phyloP scores from a whole-genome alignment of 306 rosid genomes.

The Trichosanthes truncata region DNA sequence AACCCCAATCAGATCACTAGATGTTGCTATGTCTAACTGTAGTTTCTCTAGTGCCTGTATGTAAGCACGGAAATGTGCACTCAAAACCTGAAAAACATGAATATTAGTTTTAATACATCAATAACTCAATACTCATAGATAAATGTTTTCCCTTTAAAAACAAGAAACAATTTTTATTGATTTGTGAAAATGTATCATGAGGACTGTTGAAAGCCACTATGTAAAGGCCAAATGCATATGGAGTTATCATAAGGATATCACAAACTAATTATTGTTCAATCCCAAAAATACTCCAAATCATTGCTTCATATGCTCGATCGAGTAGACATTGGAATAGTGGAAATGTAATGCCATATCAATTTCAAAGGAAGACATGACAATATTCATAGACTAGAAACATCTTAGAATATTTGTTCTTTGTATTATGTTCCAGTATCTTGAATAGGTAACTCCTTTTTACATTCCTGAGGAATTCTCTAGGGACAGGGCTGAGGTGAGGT shows the following conservation, averaged over 20 bases:
- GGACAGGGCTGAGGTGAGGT: neutral
- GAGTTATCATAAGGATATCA: neutral
- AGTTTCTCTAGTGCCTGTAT: slow-evolving; percentile 91
- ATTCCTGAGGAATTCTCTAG: too few relatives aligned
- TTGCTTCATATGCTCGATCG: neutral
- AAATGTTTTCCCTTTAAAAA: neutral
- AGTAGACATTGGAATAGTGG: neutral
- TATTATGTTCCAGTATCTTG: neutral
- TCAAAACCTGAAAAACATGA: slow-evolving; percentile 64
- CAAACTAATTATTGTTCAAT: neutral
- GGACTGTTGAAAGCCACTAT: neutral
- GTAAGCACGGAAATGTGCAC: slow-evolving; percentile 97
- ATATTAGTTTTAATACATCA: slow-evolving; percentile 10
- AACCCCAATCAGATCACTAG: slow-evolving; percentile 88
- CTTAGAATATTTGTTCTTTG: neutral
- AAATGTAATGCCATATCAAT: neutral
- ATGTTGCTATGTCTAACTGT: slow-evolving; percentile 92
- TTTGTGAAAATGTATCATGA: neutral
- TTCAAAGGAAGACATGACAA: neutral
- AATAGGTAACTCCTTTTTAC: neutral
- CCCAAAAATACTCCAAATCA: neutral
- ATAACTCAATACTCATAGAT: neutral
- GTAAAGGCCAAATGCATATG: neutral
- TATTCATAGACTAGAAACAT: neutral
- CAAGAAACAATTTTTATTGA: neutral